Evolutionary conservation across 768 basidiomycete genomes (phyloP), one percentile per base, ranked within the genome.

Genomic region (Thelephora ganbajun): DNA sequence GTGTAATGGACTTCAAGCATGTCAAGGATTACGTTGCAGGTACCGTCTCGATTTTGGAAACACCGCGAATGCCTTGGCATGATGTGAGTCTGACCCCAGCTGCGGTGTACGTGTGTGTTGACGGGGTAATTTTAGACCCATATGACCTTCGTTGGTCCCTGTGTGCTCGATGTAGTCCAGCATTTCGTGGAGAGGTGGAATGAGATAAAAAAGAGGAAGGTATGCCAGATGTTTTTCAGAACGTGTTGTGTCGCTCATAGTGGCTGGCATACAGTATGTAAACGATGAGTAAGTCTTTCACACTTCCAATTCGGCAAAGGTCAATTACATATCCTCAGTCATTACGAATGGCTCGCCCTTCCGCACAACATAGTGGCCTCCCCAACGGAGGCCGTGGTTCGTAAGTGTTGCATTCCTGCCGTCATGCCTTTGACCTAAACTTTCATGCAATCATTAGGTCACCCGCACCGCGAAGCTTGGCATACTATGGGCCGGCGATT

Each of bases 151-250:
- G 67, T 71, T 12, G 96, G 83, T 6, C 75, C 87, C 1, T 79
- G 74, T 13, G 92, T 96, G 4, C 70, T 98, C 48, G 96, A 99
- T 58, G 76, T 98, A 16, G 76, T 80, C 12, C 92, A 96, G 63
- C 92, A 96, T 67, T 99, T 94, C 51, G 68, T 83, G 11, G 94
- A 97, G 62, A 71, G 89, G 18, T 91, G 87, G 87, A 91, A 92
- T 56, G 86, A 89, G 56, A 66, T 93, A 52, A 90, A 90, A 72
- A 80, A 77, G 57, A 74, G 85, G 56, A 92, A 80, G 68, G 83
- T 79, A 56, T 39, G 56, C 45, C 4, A 5, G 26, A n/a, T n/a
- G 35, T 9, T 14, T 2, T 0, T 20, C 18, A 1, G 6, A 33
- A 12, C 12, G n/a, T 12, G 41, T 16, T 47, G 7, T 47, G 2